Evolutionary conservation across 2,329 filamentous ascomycete genomes (phyloP).

Genomic region (Phialophora macrospora): DNA sequence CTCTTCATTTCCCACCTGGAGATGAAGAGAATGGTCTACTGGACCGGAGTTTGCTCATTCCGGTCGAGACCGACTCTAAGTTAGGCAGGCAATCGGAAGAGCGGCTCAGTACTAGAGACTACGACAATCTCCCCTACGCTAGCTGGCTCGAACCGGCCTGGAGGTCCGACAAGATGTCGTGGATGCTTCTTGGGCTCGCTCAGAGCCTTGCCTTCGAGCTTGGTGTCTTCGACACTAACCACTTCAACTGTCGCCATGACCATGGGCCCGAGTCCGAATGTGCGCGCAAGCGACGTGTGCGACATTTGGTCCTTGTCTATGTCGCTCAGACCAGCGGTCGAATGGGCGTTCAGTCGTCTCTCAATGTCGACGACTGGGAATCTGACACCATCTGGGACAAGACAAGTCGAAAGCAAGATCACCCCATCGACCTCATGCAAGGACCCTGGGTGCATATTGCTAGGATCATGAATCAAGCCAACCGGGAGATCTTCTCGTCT

Average conservation of each 20-base stretch:
- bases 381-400: constrained; percentile 38
- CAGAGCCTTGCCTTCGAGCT: constrained; percentile 69
- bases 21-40: constrained; percentile 69
- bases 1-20: constrained; percentile 84
- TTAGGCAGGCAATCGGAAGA: constrained; percentile 45
- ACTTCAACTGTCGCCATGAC: constrained; percentile 56
- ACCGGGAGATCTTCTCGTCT: constrained; percentile 84
- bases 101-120: constrained; percentile 46
- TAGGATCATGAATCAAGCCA: constrained; percentile 87
- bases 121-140: constrained; percentile 69
- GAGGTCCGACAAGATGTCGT: constrained; percentile 69
- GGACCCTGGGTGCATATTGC: constrained; percentile 96
- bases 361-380: constrained; percentile 58
- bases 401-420: constrained; percentile 34
- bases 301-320: constrained; percentile 85
- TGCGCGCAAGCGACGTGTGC: constrained; percentile 79
- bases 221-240: constrained; percentile 81
- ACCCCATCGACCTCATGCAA: constrained; percentile 62
- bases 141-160: constrained; percentile 97
- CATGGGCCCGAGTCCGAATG: constrained; percentile 67
- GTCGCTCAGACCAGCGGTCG: constrained; percentile 91
- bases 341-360: constrained; percentile 91
- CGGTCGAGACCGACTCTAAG: constrained; percentile 50
- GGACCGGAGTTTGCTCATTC: constrained; percentile 71
- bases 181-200: constrained; percentile 63